Evolutionary conservation across 805 yeast genomes (phyloP).

Genomic region (Schwanniomyces vanrijiae): DNA sequence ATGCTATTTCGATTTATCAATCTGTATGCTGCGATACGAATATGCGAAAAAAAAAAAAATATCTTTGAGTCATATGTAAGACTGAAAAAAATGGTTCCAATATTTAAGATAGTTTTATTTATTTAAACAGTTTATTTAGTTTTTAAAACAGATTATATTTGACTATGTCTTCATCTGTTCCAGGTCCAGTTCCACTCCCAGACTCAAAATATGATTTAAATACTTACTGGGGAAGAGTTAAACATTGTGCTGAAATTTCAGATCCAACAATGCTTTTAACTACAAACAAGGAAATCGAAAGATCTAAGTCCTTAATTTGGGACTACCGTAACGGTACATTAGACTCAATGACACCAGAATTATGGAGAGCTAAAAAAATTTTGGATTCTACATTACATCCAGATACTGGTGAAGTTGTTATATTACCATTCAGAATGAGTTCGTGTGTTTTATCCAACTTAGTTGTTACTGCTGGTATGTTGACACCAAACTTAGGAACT

Average conservation of each 20-base stretch:
- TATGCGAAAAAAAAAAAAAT: not conserved
- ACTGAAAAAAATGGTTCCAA: not conserved
- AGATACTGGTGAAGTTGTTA: constrained; percentile 91
- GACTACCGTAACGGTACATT: constrained; percentile 71
- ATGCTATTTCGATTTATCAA: not conserved
- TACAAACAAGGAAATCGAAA: constrained; percentile 58
- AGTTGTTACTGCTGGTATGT: constrained; percentile 96
- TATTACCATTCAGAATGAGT: constrained; percentile 96
- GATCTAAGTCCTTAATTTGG: constrained; percentile 65
- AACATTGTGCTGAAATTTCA: constrained; percentile 89
- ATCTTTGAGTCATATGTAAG: not conserved
- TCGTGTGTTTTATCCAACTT: constrained; percentile 90
- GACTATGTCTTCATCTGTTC: constrained; percentile 84
- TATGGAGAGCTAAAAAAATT: constrained; percentile 86
- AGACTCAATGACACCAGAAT: constrained; percentile 66
- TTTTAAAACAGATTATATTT: not conserved
- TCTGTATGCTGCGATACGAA: not conserved
- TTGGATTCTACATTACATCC: constrained; percentile 95
- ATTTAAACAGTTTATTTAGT: not conserved
- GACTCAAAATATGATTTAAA: constrained; percentile 74
- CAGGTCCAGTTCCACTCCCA: constrained; percentile 81
- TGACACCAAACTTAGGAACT: constrained; percentile 89
- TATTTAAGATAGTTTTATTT: not conserved
- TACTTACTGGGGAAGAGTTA: constrained; percentile 91
- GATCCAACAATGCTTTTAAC: constrained; percentile 89